A percentile compares a stretch with the other conserved stretches of the same genome.
These are phyloP conservation scores for Wickerhamiella australiensis DNA, from an alignment of 805 yeast genomes.

Conservation along the genomic window DNA sequence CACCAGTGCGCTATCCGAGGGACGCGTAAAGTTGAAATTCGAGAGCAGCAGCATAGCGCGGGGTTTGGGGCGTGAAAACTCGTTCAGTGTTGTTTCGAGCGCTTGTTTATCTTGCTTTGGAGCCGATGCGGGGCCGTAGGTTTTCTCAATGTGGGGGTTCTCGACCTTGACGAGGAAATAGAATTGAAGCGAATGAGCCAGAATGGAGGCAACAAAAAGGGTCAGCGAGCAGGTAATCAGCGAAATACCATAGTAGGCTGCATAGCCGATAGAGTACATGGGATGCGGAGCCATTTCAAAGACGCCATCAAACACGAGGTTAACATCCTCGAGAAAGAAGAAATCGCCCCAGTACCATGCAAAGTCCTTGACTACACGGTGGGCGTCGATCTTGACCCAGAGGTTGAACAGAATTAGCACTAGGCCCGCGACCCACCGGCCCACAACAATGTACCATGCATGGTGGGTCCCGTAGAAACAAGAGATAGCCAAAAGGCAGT, in stretches of 20 bases:
- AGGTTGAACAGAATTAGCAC: constrained; percentile 55
- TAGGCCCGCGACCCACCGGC: constrained; percentile 48
- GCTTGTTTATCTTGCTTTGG: neutral
- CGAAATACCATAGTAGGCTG: constrained; percentile 78
- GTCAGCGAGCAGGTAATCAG: constrained; percentile 62
- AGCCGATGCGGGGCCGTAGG: constrained; percentile 30
- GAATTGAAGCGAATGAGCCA: constrained; percentile 71
- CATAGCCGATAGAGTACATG: constrained; percentile 81
- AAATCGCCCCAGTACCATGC: constrained; percentile 97
- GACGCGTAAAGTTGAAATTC: constrained; percentile 52
- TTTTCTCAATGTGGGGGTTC: constrained; percentile 77
- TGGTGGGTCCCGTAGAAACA: constrained; percentile 14
- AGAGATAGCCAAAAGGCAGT: constrained; percentile 38
- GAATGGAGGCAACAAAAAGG: constrained; percentile 52
- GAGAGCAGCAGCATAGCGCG: constrained; percentile 41
- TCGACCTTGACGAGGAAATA: constrained; percentile 62
- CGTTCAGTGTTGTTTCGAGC: neutral
- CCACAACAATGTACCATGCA: constrained; percentile 35
- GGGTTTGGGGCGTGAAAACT: constrained; percentile 11
- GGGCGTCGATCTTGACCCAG: constrained; percentile 82
- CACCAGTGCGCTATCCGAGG: constrained; percentile 41
- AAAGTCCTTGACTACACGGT: constrained; percentile 74
- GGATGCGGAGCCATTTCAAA: constrained; percentile 87
- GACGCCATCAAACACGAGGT: constrained; percentile 75
- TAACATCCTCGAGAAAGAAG: constrained; percentile 61